Percentiles rank a stretch among this genome's conserved stretches.
Conservation (phyloP, 352 stramenopile species). For the Globisporangium acanthophoron region DNA sequence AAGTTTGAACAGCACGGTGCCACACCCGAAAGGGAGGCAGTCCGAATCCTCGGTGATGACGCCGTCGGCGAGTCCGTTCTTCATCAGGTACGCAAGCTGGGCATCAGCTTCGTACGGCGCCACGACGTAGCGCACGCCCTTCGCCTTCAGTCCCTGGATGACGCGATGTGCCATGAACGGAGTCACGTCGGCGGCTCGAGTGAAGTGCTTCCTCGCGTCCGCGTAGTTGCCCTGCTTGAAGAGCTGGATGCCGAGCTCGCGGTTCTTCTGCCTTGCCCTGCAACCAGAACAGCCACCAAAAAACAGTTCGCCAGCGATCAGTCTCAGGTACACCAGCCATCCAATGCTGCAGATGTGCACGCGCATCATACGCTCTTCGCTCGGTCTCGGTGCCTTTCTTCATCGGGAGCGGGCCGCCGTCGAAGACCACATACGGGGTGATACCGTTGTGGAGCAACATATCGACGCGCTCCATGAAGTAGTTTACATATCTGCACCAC, state of each 20-base stretch:
- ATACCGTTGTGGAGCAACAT: conserved; percentile 48
- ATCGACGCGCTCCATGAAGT: conserved; percentile 64
- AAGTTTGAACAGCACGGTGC: conserved; percentile 94
- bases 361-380: conserved; percentile 37
- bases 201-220: conserved; percentile 66
- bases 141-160: conserved; percentile 59
- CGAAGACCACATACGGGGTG: conserved; percentile 75
- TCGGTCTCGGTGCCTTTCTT: conserved; percentile 78
- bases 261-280: conserved; percentile 68
- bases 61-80: conserved; percentile 78
- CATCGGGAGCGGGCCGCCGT: conserved; percentile 66
- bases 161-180: conserved; percentile 78
- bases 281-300: not conserved
- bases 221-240: conserved; percentile 49
- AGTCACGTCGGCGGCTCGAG: conserved; percentile 67
- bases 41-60: conserved; percentile 97
- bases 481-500: conserved; percentile 57
- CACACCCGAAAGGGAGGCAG: conserved; percentile 90
- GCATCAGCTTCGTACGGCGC: conserved; percentile 98
- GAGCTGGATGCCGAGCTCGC: conserved; percentile 50
- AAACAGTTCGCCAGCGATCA: not conserved
- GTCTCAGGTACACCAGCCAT: not conserved
- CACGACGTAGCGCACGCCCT: conserved; percentile 89
- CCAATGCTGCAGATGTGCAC: not conserved
- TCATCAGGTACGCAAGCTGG: conserved; percentile 91